phyloP scores from a whole-genome alignment of 2,329 filamentous ascomycete species.

The Ophiostoma perfectum region DNA sequence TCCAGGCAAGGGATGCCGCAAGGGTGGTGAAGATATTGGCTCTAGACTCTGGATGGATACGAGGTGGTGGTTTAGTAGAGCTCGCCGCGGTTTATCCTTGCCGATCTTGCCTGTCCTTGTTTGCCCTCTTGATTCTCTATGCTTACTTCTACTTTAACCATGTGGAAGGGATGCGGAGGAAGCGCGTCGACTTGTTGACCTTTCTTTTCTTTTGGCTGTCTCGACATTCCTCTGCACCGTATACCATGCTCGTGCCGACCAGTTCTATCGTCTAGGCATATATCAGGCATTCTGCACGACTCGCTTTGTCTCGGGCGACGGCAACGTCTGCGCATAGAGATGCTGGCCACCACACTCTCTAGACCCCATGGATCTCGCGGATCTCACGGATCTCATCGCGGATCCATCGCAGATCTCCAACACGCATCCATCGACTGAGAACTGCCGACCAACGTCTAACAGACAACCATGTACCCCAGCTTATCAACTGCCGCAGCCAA shows the following conservation, averaged over 20 bases:
- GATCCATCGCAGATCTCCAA: not conserved
- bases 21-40: not conserved
- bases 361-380: no score
- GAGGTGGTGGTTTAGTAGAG: no score
- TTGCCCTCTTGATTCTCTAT: no score
- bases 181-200: not conserved
- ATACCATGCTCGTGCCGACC: not conserved
- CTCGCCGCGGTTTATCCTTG: no score
- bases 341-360: no score
- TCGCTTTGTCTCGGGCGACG: not conserved
- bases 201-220: not conserved
- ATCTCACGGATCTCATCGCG: no score
- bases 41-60: not conserved
- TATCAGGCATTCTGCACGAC: not conserved
- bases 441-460: not conserved
- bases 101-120: no score
- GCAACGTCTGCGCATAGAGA: not conserved
- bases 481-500: not conserved
- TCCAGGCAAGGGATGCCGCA: not conserved
- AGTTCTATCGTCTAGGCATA: not conserved
- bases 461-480: not conserved
- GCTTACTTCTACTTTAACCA: not conserved
- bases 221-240: not conserved
- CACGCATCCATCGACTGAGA: not conserved
- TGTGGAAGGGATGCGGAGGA: constrained; percentile 6